phyloP scores from a whole-genome alignment of 192 early-diverging fungal genomes.

The Allomyces javanicus region DNA sequence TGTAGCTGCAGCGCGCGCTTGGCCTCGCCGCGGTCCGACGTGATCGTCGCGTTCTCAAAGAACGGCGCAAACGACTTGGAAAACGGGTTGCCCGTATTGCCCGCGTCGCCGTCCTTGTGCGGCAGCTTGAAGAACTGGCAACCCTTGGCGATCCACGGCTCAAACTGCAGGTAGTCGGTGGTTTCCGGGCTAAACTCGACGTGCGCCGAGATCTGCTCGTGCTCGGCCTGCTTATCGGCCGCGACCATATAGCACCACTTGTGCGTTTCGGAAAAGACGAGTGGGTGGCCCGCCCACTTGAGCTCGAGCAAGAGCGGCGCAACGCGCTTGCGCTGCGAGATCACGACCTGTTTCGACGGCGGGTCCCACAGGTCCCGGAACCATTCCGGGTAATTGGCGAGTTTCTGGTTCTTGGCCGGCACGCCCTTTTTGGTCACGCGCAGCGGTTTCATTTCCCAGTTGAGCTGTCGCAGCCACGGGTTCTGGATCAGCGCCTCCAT shows the following conservation, averaged over 20 bases:
- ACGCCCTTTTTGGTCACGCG: conserved; percentile 17
- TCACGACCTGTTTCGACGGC: conserved; percentile 28
- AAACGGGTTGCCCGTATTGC: conserved; percentile 67
- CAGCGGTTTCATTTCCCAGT: conserved; percentile 39
- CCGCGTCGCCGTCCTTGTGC: conserved; percentile 60
- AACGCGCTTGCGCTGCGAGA: conserved; percentile 48
- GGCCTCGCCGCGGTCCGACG: conserved; percentile 47
- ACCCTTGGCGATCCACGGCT: background rate
- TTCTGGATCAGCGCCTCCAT: conserved; percentile 21
- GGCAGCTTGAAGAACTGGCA: conserved; percentile 26
- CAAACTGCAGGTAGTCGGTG: conserved; percentile 19
- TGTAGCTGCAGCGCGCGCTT: conserved; percentile 58
- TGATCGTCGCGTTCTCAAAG: conserved; percentile 63
- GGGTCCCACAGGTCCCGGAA: conserved; percentile 57
- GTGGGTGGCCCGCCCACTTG: conserved; percentile 61
- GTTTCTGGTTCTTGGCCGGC: conserved; percentile 14
- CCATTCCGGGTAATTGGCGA: conserved; percentile 53
- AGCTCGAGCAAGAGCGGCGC: conserved; percentile 66
- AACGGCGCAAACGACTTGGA: conserved; percentile 55
- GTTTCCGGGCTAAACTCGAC: conserved; percentile 12
- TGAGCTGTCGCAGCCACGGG: conserved; percentile 63
- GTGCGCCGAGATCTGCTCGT: background rate
- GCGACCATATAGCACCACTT: conserved; percentile 46
- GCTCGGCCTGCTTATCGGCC: background rate
- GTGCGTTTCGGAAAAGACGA: conserved; percentile 38